Conservation (phyloP, 768 basidiomycete genomes). For the Leucosporidium creatinivorum region DNA sequence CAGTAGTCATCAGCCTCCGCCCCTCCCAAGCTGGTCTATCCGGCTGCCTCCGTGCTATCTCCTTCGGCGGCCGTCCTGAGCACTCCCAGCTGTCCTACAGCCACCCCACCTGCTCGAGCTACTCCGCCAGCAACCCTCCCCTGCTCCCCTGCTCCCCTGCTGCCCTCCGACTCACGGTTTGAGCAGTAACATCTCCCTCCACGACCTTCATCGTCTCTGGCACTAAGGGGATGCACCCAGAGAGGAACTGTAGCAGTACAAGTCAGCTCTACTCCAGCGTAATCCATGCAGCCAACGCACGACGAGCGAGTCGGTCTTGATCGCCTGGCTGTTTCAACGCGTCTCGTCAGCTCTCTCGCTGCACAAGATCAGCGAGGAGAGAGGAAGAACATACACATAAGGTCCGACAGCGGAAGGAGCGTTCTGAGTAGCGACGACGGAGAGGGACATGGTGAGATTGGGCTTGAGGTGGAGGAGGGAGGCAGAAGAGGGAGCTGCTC, state of each 20-base stretch:
- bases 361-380: neutral
- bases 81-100: too few species aligned
- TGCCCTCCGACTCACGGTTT: conserved; percentile 49
- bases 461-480: neutral
- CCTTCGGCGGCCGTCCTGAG: neutral
- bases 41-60: neutral
- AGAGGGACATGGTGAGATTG: neutral
- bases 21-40: neutral
- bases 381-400: neutral
- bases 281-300: neutral
- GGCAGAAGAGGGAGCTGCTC: too few species aligned
- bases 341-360: neutral
- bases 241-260: conserved; percentile 53
- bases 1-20: neutral
- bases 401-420: conserved; percentile 6
- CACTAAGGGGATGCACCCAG: conserved; percentile 79
- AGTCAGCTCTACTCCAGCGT: neutral
- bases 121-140: neutral
- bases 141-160: neutral
- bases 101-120: neutral
- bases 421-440: conserved; percentile 1
- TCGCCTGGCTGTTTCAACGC: conserved; percentile 17
- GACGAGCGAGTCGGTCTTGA: conserved; percentile 17
- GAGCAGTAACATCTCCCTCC: conserved; percentile 64
- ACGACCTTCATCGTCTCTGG: conserved; percentile 65